These are phyloP conservation scores for Arctostaphylos glauca DNA, from an alignment of 148 eudicot genomes.

Conservation along the genomic window DNA sequence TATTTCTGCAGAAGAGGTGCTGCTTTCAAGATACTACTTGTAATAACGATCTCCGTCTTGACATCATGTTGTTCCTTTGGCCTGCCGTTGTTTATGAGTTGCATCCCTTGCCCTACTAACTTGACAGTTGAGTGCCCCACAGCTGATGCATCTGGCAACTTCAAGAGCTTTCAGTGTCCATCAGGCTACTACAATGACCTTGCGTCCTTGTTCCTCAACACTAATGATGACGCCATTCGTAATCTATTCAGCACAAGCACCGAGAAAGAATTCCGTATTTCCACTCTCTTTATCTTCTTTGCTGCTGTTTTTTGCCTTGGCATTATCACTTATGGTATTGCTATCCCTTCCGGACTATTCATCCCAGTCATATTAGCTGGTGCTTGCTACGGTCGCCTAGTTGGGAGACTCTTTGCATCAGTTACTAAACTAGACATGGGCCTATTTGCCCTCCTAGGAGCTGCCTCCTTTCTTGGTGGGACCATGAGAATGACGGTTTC, in stretches of 20 bases:
- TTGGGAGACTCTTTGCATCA: constrained; percentile 45
- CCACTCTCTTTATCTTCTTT: constrained; percentile 49
- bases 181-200: constrained; percentile 69
- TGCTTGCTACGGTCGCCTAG: constrained; percentile 71
- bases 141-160: constrained; percentile 57
- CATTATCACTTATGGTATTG: constrained; percentile 73
- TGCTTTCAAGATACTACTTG: constrained; percentile 44
- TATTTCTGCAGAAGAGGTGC: constrained; percentile 60
- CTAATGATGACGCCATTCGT: constrained; percentile 79
- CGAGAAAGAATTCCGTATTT: constrained; percentile 40
- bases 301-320: constrained; percentile 45
- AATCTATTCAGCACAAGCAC: constrained; percentile 49
- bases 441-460: constrained; percentile 67
- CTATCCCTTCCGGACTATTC: constrained; percentile 77
- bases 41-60: constrained; percentile 46
- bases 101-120: constrained; percentile 60
- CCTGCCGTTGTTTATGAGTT: constrained; percentile 60
- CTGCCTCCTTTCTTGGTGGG: constrained; percentile 86
- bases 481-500: constrained; percentile 95
- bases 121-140: constrained; percentile 45
- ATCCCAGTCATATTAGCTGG: constrained; percentile 88
- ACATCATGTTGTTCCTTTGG: constrained; percentile 63
- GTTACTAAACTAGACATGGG: constrained; percentile 51
- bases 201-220: constrained; percentile 71
- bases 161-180: constrained; percentile 63